Conservation (phyloP, 768 basidiomycete genomes). For the Suillus weaverae region DNA sequence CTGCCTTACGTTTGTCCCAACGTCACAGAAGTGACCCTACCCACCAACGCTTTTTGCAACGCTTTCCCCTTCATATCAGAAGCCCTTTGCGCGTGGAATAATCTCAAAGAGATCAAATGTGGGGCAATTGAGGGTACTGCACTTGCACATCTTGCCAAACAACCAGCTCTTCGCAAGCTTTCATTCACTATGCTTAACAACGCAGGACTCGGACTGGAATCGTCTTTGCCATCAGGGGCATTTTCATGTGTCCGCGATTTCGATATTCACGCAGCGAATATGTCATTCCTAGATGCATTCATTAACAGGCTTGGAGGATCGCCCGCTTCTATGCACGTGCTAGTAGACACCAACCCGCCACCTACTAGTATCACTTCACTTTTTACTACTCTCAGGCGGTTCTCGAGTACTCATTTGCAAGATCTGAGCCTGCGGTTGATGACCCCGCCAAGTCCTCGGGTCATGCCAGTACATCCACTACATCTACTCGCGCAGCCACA, state of each 20-base stretch:
- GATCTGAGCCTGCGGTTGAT: background rate
- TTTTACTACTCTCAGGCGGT: background rate
- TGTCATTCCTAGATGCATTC: background rate
- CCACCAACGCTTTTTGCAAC: background rate
- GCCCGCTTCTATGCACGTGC: background rate
- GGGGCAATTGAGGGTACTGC: background rate
- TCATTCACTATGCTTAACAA: background rate
- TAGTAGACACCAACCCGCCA: background rate
- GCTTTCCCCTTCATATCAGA: constrained; percentile 2
- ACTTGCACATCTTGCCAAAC: constrained; percentile 3
- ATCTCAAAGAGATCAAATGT: constrained; percentile 2
- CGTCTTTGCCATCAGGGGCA: background rate
- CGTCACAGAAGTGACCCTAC: constrained; percentile 1
- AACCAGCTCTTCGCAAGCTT: constrained; percentile 2
- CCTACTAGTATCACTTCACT: background rate
- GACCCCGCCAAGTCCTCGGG: background rate
- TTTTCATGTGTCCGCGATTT: constrained; percentile 6
- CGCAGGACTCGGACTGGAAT: background rate
- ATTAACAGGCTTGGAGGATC: constrained; percentile 1
- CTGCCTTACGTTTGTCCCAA: constrained; percentile 6
- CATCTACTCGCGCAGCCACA: background rate
- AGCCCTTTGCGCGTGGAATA: constrained; percentile 6
- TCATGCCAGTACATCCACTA: background rate
- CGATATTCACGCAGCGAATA: background rate
- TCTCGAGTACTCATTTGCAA: background rate